phyloP scores from a whole-genome alignment of 495 filamentous ascomycete genomes.

The Beverwykella pulmonaria region DNA sequence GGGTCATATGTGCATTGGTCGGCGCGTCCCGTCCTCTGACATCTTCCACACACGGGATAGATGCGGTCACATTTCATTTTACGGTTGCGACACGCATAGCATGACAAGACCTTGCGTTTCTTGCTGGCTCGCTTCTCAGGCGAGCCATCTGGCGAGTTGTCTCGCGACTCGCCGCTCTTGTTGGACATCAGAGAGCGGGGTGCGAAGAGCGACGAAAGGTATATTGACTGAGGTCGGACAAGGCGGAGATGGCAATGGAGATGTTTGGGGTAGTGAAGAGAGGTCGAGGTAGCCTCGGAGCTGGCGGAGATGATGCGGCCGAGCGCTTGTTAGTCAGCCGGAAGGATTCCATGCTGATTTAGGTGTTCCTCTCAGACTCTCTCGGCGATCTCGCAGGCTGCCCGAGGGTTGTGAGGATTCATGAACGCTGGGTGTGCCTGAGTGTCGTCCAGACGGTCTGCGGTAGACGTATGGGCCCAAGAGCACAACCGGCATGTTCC shows the following conservation, averaged over 20 bases:
- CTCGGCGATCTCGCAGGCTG: no score
- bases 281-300: background rate
- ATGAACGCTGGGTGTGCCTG: no score
- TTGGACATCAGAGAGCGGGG: slow-evolving; percentile 26
- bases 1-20: slow-evolving; percentile 35
- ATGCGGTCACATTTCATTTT: slow-evolving; percentile 41
- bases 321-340: slow-evolving; percentile 4
- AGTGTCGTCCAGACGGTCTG: no score
- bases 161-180: slow-evolving; percentile 29
- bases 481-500: no score
- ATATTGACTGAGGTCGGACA: slow-evolving; percentile 25
- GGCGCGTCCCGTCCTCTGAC: slow-evolving; percentile 31
- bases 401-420: no score
- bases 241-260: slow-evolving; percentile 33
- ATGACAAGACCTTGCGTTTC: slow-evolving; percentile 40
- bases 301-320: background rate
- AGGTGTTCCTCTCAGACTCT: background rate
- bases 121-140: slow-evolving; percentile 27
- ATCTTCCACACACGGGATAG: slow-evolving; percentile 34
- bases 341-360: background rate
- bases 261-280: slow-evolving; percentile 2
- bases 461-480: no score
- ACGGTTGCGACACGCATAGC: slow-evolving; percentile 37
- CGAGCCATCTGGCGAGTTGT: slow-evolving; percentile 30
- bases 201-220: background rate